These are phyloP conservation scores for Komagataella pseudopastoris DNA, from an alignment of 805 yeast genomes.

Conservation along the genomic window DNA sequence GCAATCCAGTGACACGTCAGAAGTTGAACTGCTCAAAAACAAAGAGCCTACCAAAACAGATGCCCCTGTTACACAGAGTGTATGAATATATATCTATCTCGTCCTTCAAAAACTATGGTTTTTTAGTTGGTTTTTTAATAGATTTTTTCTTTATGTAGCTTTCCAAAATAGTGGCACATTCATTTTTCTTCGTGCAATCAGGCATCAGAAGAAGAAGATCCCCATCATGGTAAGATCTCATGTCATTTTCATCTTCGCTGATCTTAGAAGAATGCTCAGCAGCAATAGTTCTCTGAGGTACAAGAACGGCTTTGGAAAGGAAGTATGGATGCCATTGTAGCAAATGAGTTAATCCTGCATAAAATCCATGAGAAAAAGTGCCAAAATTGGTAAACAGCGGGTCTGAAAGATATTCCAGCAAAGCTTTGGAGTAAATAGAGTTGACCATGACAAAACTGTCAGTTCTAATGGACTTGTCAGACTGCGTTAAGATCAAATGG, in stretches of 20 bases:
- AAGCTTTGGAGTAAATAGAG: slow-evolving; percentile 46
- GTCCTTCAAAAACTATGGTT: background rate
- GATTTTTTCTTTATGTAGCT: slow-evolving; percentile 17
- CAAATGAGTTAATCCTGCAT: slow-evolving; percentile 70
- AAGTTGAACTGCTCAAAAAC: background rate
- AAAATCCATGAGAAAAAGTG: slow-evolving; percentile 46
- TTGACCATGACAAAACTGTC: slow-evolving; percentile 63
- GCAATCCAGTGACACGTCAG: background rate
- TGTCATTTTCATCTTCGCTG: slow-evolving; percentile 25
- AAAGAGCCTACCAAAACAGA: background rate
- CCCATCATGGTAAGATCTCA: slow-evolving; percentile 39
- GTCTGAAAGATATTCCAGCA: slow-evolving; percentile 74
- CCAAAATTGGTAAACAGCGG: slow-evolving; percentile 53
- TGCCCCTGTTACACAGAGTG: background rate
- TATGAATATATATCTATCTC: background rate
- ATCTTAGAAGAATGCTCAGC: slow-evolving; percentile 21
- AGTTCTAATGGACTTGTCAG: slow-evolving; percentile 47
- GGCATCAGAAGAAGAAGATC: slow-evolving; percentile 57
- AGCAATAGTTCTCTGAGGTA: slow-evolving; percentile 49
- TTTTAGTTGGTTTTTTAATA: slow-evolving; percentile 1
- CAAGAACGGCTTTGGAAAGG: slow-evolving; percentile 57
- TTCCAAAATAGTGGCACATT: slow-evolving; percentile 39
- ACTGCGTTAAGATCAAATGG: slow-evolving; percentile 57
- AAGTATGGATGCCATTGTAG: slow-evolving; percentile 91
- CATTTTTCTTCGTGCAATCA: slow-evolving; percentile 33